Evolutionary conservation across 2,329 filamentous ascomycete species (phyloP).

Genomic region (Xylaria sp.): DNA sequence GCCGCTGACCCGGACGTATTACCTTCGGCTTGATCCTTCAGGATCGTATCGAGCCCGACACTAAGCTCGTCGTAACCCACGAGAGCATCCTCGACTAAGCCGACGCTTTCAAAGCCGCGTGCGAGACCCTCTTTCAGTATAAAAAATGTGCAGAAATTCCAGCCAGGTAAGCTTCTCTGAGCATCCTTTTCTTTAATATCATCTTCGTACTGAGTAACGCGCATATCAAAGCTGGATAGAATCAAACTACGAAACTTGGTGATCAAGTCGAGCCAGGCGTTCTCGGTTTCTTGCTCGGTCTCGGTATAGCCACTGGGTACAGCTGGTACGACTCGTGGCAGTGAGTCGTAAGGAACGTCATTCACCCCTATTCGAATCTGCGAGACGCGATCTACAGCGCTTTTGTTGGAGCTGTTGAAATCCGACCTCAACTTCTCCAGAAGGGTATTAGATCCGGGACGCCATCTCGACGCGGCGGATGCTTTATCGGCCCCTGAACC

Average conservation of each 20-base stretch:
- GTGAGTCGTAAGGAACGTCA: slow-evolving; percentile 59
- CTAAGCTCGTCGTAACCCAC: slow-evolving; percentile 93
- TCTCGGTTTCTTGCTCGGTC: slow-evolving; percentile 69
- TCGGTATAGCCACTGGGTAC: slow-evolving; percentile 63
- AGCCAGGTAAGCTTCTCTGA: slow-evolving; percentile 80
- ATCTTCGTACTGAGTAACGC: slow-evolving; percentile 92
- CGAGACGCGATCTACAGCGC: slow-evolving; percentile 68
- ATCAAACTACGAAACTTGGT: slow-evolving; percentile 83
- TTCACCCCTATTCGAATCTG: slow-evolving; percentile 77
- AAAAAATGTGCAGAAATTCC: slow-evolving; percentile 99
- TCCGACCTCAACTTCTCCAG: slow-evolving; percentile 86
- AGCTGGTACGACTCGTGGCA: slow-evolving; percentile 58
- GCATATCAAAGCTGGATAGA: slow-evolving; percentile 79
- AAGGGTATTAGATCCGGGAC: slow-evolving; percentile 72
- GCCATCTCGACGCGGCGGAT: slow-evolving; percentile 62
- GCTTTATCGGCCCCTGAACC: slow-evolving; percentile 55
- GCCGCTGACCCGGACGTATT: slow-evolving; percentile 57
- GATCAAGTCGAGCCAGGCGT: slow-evolving; percentile 78
- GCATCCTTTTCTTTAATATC: slow-evolving; percentile 93
- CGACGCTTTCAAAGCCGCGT: slow-evolving; percentile 91
- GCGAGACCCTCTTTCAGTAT: slow-evolving; percentile 94
- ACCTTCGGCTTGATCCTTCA: slow-evolving; percentile 65
- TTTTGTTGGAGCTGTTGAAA: slow-evolving; percentile 72
- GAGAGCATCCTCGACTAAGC: slow-evolving; percentile 88
- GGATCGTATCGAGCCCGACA: slow-evolving; percentile 75